Conservation (phyloP, 352 stramenopile genomes). For the Pythium chondricola region DNA sequence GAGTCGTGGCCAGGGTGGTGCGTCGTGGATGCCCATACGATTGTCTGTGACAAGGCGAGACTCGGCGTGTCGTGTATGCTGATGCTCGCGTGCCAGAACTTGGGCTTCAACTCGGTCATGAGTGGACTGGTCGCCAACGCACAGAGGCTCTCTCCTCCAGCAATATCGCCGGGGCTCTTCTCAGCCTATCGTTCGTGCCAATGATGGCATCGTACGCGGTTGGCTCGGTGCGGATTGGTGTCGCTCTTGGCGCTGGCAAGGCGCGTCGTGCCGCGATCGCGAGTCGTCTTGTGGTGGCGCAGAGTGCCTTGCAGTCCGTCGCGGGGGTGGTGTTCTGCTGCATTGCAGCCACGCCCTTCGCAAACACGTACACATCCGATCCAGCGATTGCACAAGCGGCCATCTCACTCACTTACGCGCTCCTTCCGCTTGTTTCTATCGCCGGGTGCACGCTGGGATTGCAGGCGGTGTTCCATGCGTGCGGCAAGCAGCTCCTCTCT, state of each 20-base stretch:
- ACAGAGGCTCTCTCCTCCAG: conserved; percentile 42
- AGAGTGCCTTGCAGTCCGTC: neutral
- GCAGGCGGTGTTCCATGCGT: conserved; percentile 21
- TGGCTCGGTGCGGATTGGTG: conserved; percentile 25
- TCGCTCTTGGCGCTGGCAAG: conserved; percentile 23
- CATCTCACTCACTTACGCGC: neutral
- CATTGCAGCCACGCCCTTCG: conserved; percentile 10
- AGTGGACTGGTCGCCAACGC: conserved; percentile 47
- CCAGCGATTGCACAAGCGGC: conserved; percentile 2
- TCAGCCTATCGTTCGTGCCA: conserved; percentile 22
- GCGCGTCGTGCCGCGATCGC: conserved; percentile 13
- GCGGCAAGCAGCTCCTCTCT: conserved; percentile 17
- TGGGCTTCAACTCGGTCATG: conserved; percentile 41
- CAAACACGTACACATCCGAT: conserved; percentile 19
- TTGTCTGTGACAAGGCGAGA: conserved; percentile 5
- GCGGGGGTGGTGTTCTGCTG: conserved; percentile 8
- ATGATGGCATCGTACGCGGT: conserved; percentile 16
- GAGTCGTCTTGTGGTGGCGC: conserved; percentile 3
- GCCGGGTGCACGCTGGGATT: conserved; percentile 7
- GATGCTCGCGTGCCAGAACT: conserved; percentile 38
- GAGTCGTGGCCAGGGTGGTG: conserved; percentile 27
- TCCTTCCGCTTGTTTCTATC: conserved; percentile 14
- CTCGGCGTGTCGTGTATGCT: conserved; percentile 37
- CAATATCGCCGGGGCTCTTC: conserved; percentile 35
- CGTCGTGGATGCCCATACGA: conserved; percentile 11